A percentile compares a stretch with the other conserved stretches of the same genome.
Evolutionary conservation across 805 yeast species (phyloP).

Genomic region (Isabelozyma rhagii): DNA sequence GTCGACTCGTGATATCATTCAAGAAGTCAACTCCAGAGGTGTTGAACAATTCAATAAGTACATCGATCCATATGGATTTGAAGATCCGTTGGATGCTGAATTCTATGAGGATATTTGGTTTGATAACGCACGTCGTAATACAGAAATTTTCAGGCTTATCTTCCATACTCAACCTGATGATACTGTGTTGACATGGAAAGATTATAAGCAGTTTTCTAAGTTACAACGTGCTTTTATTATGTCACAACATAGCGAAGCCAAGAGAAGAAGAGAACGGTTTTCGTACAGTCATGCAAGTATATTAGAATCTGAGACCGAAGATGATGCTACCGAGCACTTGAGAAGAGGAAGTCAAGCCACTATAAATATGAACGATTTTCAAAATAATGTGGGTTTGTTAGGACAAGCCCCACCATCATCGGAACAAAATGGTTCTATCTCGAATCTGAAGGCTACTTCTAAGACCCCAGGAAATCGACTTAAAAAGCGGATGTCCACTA

Average conservation of each 20-base stretch:
- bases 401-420: constrained; percentile 31
- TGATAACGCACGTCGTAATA: constrained; percentile 78
- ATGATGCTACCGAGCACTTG: constrained; percentile 7
- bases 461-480: too few relatives aligned
- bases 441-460: too few relatives aligned
- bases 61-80: constrained; percentile 84
- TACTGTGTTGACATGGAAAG: constrained; percentile 84
- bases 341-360: constrained; percentile 17
- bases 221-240: constrained; percentile 54
- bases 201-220: constrained; percentile 69
- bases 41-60: constrained; percentile 39
- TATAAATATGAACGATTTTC: constrained; percentile 22
- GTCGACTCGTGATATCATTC: constrained; percentile 40
- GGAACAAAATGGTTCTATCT: not conserved
- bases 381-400: constrained; percentile 31
- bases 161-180: constrained; percentile 97
- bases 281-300: constrained; percentile 11
- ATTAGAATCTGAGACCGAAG: constrained; percentile 10
- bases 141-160: constrained; percentile 74
- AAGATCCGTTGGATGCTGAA: constrained; percentile 79
- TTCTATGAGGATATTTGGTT: constrained; percentile 87
- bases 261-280: constrained; percentile 17
- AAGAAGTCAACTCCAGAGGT: constrained; percentile 35
- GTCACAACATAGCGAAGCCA: constrained; percentile 36
- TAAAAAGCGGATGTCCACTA: constrained; percentile 12